These are phyloP conservation scores for Cercospora berteroae DNA, from an alignment of 2,329 filamentous ascomycete genomes.

Conservation along the genomic window DNA sequence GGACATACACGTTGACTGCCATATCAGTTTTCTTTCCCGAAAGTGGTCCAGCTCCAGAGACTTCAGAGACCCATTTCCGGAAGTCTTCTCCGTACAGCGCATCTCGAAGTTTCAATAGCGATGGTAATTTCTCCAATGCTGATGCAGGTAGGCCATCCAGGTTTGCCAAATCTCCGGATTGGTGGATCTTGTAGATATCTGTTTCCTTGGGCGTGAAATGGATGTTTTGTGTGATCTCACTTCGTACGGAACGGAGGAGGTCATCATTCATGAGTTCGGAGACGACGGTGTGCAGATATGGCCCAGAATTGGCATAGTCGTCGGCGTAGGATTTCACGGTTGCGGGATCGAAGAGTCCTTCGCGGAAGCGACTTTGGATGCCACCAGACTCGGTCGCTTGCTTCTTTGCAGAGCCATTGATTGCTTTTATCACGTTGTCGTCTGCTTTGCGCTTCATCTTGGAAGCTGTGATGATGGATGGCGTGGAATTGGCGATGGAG, in stretches of 20 bases:
- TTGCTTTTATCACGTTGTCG: constrained; percentile 22
- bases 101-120: constrained; percentile 86
- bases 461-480: background rate
- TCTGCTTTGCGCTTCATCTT: constrained; percentile 48
- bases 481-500: background rate
- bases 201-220: constrained; percentile 98
- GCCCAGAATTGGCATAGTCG: constrained; percentile 62
- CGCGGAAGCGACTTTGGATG: constrained; percentile 59
- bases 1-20: constrained; percentile 98
- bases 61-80: constrained; percentile 79
- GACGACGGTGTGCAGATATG: constrained; percentile 93
- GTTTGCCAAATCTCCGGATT: constrained; percentile 95
- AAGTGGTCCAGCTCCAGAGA: constrained; percentile 81
- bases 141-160: constrained; percentile 88
- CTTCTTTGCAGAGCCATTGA: constrained; percentile 45
- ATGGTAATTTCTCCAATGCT: constrained; percentile 81
- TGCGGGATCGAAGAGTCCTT: constrained; percentile 62
- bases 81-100: constrained; percentile 89
- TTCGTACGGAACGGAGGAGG: constrained; percentile 80
- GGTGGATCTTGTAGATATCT: constrained; percentile 99
- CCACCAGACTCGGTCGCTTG: constrained; percentile 37
- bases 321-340: constrained; percentile 59
- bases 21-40: constrained; percentile 96
- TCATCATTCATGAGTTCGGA: constrained; percentile 72
- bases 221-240: constrained; percentile 85